Percentiles rank a stretch among this genome's conserved stretches.
Evolutionary conservation across 2,329 filamentous ascomycete genomes (phyloP).

Genomic region (Arthrobotrys sphaeroides): DNA sequence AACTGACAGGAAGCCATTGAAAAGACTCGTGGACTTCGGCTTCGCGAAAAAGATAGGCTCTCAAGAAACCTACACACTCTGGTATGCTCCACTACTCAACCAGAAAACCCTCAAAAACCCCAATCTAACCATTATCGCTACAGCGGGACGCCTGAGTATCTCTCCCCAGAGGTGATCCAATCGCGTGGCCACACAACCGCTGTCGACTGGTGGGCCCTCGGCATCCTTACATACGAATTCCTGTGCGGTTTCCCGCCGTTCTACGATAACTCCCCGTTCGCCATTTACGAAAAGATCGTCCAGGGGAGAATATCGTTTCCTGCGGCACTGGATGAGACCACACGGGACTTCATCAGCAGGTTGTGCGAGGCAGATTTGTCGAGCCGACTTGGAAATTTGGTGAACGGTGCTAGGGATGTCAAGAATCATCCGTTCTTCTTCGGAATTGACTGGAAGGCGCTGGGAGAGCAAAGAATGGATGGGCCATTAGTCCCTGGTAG

Average conservation of each 20-base stretch:
- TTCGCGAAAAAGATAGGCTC: conserved; percentile 80
- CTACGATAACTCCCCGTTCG: conserved; percentile 85
- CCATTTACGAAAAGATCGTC: conserved; percentile 86
- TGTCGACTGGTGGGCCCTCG: conserved; percentile 88
- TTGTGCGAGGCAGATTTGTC: conserved; percentile 83
- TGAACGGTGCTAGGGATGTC: conserved; percentile 75
- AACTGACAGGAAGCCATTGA: neutral
- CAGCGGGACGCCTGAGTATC: conserved; percentile 79
- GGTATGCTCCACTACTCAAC: conserved; percentile 58
- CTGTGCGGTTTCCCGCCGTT: conserved; percentile 85
- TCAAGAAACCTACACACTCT: conserved; percentile 82
- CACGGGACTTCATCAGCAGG: conserved; percentile 77
- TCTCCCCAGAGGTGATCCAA: conserved; percentile 84
- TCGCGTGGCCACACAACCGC: conserved; percentile 80
- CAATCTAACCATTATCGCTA: neutral
- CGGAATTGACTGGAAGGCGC: conserved; percentile 76
- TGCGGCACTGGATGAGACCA: conserved; percentile 69
- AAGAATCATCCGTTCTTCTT: conserved; percentile 80
- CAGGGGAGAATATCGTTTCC: conserved; percentile 81
- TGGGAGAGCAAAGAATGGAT: conserved; percentile 69
- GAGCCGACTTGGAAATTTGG: conserved; percentile 79
- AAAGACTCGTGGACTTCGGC: conserved; percentile 82
- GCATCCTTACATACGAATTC: conserved; percentile 85
- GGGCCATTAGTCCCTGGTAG: conserved; percentile 62
- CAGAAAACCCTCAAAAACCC: neutral